Base-by-base conservation (phyloP, 2,329 filamentous ascomycete genomes). In the Stemphylium vesicarium region DNA sequence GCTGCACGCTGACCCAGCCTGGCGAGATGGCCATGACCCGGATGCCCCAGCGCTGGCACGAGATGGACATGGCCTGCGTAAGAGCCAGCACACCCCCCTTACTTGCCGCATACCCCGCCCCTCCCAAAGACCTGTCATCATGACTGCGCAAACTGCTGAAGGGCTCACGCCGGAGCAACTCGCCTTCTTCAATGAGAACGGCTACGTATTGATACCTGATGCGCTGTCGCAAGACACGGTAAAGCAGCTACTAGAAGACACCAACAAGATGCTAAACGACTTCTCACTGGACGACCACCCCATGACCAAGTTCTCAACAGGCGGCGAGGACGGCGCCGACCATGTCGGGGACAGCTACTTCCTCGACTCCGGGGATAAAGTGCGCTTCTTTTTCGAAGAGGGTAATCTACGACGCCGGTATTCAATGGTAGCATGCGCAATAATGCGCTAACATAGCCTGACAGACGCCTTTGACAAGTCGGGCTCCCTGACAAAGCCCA, bases 281-380 rank as follows among this genome's bases (percentile, higher is more conserved):
- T 93, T 99, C 78, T 83, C 87, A 33, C 83, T 98, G n/a, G 81
- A 85, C 32, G 85, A 89, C 53, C 95, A 98, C 77, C 94, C 95
- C 1, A 88, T 98, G 83, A 98, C 95, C 8, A 89, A 88, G 72
- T 99, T 99, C 84, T 90, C 89, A 26, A 97, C 94, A 0, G 93
- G 93, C 64, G 88, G 85, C 78, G 81, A 87, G 66, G 78, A 83
- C 71, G 77, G 78, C 40, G 75, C 72, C 40, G 84, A 88, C n/a
- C 94, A 98, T 78, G 90, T 97, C 10, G 93, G 94, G 59, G 95
- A 98, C 79, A 87, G 90, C 72, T 99, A 99, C 82, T 98, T 99
- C 79, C 85, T 98, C 2, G 84, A 82, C 1, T 95, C 90, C 3
- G 92, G 92, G 57, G 91, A 98, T 81, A 94, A 97, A 78, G 81